Conservation (phyloP, 495 filamentous ascomycete genomes). For the Hamigera avellanea region DNA sequence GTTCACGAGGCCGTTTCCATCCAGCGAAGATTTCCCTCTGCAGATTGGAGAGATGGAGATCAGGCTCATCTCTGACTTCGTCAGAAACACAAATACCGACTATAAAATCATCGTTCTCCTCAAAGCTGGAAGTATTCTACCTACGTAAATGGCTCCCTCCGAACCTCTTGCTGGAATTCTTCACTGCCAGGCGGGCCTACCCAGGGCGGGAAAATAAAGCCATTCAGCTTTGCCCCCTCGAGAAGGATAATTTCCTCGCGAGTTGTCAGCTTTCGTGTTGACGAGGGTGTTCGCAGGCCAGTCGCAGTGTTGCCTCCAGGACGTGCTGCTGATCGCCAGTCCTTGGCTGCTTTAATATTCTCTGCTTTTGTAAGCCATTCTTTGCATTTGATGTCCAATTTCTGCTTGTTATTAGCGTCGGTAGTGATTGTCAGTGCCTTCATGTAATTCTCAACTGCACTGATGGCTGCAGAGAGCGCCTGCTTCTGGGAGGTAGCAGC, state of each 20-base stretch:
- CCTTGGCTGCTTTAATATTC: conserved; percentile 47
- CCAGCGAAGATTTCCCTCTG: conserved; percentile 63
- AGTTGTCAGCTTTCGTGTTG: conserved; percentile 51
- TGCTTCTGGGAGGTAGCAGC: conserved; percentile 45
- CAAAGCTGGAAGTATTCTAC: conserved; percentile 9
- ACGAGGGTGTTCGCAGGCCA: conserved; percentile 23
- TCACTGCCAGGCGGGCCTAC: conserved; percentile 37
- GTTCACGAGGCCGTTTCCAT: conserved; percentile 69
- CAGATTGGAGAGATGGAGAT: conserved; percentile 55
- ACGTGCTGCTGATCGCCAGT: conserved; percentile 21
- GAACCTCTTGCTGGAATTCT: conserved; percentile 38
- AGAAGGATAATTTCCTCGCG: conserved; percentile 71
- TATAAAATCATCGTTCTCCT: neutral
- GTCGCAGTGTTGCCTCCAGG: conserved; percentile 7
- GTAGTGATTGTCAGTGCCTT: conserved; percentile 47
- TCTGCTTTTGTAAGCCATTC: conserved; percentile 58
- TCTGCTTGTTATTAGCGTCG: conserved; percentile 40
- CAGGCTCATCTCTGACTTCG: conserved; percentile 48
- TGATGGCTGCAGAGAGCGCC: conserved; percentile 62
- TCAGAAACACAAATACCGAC: too few species aligned
- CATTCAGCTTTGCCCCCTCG: conserved; percentile 66
- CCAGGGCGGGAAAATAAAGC: conserved; percentile 78
- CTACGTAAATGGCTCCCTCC: conserved; percentile 40
- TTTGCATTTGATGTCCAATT: conserved; percentile 52
- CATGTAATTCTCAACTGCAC: conserved; percentile 69